These are phyloP conservation scores for Serendipita sp. DNA, from an alignment of 768 basidiomycete genomes.

Conservation along the genomic window DNA sequence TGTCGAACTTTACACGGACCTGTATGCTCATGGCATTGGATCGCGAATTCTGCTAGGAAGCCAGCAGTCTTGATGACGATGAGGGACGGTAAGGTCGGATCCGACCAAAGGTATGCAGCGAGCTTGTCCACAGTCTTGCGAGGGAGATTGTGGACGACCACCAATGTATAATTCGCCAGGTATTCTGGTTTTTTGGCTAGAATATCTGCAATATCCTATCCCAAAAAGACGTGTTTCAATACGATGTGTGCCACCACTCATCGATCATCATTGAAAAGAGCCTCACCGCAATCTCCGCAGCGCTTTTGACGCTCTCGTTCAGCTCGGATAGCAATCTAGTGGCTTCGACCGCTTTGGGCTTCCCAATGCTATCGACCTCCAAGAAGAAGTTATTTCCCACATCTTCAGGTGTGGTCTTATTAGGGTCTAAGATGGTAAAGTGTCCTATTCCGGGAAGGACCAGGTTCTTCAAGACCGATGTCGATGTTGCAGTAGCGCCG, in stretches of 20 bases:
- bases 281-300: slow-evolving; percentile 35
- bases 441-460: slow-evolving; percentile 93
- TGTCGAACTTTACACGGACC: slow-evolving; percentile 31
- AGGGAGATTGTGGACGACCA: slow-evolving; percentile 73
- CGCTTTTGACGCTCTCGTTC: slow-evolving; percentile 71
- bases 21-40: slow-evolving; percentile 80
- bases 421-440: slow-evolving; percentile 76
- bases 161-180: slow-evolving; percentile 51
- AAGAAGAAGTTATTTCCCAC: slow-evolving; percentile 97
- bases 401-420: slow-evolving; percentile 48
- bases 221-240: background rate
- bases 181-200: slow-evolving; percentile 38
- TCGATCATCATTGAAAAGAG: background rate
- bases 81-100: slow-evolving; percentile 44
- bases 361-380: slow-evolving; percentile 64
- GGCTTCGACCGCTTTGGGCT: slow-evolving; percentile 62
- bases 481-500: slow-evolving; percentile 66
- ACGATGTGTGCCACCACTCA: background rate
- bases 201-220: slow-evolving; percentile 35
- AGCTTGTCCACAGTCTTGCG: slow-evolving; percentile 39
- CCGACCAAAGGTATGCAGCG: slow-evolving; percentile 51
- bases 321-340: slow-evolving; percentile 66
- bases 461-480: slow-evolving; percentile 87
- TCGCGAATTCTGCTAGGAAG: slow-evolving; percentile 75
- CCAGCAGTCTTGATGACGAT: slow-evolving; percentile 73